phyloP scores from a whole-genome alignment of 2,329 filamentous ascomycete genomes.

The Didymella exigua region DNA sequence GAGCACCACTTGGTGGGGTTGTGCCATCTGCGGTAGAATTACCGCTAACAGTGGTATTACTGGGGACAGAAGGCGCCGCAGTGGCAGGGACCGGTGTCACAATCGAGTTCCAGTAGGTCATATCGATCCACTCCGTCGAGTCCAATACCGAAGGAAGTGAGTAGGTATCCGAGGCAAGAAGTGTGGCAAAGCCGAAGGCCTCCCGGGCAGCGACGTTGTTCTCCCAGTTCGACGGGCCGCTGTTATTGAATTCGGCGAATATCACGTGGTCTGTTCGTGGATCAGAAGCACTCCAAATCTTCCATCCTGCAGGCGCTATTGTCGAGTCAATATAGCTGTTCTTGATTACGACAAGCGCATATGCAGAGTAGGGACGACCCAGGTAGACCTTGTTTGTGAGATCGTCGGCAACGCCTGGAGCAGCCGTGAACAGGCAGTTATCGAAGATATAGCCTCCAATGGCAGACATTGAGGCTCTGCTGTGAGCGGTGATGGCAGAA shows the following conservation, averaged over 20 bases:
- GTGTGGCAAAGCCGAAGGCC: constrained; percentile 42
- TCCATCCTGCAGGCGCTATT: constrained; percentile 64
- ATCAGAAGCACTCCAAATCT: constrained; percentile 57
- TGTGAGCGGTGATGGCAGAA: constrained; percentile 42
- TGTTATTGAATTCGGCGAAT: constrained; percentile 65
- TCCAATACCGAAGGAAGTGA: constrained; percentile 43
- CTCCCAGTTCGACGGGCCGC: constrained; percentile 52
- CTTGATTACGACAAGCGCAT: constrained; percentile 57
- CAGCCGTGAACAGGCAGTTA: constrained; percentile 53
- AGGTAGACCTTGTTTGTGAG: constrained; percentile 52
- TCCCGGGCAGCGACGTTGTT: constrained; percentile 44
- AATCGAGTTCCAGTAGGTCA: constrained; percentile 49
- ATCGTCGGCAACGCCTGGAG: constrained; percentile 41
- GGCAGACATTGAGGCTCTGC: constrained; percentile 24
- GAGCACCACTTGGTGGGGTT: constrained; percentile 43
- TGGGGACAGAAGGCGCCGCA: constrained; percentile 17
- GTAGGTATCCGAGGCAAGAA: constrained; percentile 47
- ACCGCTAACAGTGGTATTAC: constrained; percentile 32
- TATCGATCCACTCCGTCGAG: constrained; percentile 48
- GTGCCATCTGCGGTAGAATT: constrained; percentile 42
- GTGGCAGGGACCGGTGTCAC: constrained; percentile 38
- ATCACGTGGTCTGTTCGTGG: constrained; percentile 57
- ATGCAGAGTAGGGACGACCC: constrained; percentile 58
- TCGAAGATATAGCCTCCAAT: constrained; percentile 60
- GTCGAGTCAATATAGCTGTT: constrained; percentile 57